Percentiles rank a stretch among this genome's conserved stretches.
These are phyloP conservation scores for Neopestalotiopsis rosae DNA, from an alignment of 2,329 filamentous ascomycete species.

Conservation along the genomic window DNA sequence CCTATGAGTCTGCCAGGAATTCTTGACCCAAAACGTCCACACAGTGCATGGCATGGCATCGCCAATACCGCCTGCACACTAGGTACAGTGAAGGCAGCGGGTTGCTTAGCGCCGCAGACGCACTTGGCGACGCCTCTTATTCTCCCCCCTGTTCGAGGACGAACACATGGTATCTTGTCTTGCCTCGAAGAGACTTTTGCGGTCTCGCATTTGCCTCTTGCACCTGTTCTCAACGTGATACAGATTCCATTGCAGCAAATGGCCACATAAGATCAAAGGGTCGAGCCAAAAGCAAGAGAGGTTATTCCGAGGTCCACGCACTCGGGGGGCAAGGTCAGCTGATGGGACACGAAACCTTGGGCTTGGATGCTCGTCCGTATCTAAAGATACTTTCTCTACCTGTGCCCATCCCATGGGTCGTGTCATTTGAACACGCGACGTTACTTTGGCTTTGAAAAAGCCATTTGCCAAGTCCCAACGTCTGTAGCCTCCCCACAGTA, in stretches of 20 bases:
- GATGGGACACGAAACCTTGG: not conserved
- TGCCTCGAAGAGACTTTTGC: not conserved
- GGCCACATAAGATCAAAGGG: not conserved
- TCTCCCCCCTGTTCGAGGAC: not conserved
- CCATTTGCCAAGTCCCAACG: slow-evolving; percentile 12
- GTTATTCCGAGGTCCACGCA: not conserved
- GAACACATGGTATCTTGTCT: slow-evolving; percentile 7
- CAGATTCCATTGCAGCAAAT: not conserved
- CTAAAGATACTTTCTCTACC: not conserved
- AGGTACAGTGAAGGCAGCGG: not conserved
- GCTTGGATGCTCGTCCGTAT: not conserved
- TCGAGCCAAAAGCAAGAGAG: not conserved
- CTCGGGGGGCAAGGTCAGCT: slow-evolving; percentile 3
- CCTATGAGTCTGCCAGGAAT: not conserved
- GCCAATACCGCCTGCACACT: not conserved
- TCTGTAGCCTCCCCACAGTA: slow-evolving; percentile 14
- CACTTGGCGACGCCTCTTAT: not conserved
- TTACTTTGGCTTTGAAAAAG: slow-evolving; percentile 8
- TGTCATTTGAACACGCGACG: slow-evolving; percentile 14
- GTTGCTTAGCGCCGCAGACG: slow-evolving; percentile 15
- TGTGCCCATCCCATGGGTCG: not conserved
- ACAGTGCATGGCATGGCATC: not conserved
- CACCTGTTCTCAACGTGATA: not conserved
- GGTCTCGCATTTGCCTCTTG: slow-evolving; percentile 3
- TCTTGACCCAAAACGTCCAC: slow-evolving; percentile 5